Conservation (phyloP, 768 basidiomycete species). For the Boletellus sp. region DNA sequence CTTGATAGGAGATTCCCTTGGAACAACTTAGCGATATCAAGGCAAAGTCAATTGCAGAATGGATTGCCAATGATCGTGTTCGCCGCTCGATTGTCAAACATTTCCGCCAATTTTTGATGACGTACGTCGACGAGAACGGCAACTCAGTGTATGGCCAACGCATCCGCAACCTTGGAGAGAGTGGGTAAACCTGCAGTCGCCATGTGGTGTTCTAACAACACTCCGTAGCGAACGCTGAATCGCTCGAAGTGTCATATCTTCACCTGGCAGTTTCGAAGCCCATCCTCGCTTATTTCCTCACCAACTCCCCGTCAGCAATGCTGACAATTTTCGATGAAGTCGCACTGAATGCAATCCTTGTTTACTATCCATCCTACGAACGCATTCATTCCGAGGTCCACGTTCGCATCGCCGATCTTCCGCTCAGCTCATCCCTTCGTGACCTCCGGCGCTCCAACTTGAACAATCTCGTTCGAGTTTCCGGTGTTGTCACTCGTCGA, state of each 20-base stretch:
- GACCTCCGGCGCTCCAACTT: constrained; percentile 90
- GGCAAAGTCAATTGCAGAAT: constrained; percentile 94
- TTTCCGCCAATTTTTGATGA: constrained; percentile 94
- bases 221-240: constrained; percentile 85
- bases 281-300: constrained; percentile 95
- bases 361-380: constrained; percentile 94
- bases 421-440: constrained; percentile 83
- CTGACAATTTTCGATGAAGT: constrained; percentile 93
- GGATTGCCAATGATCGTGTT: constrained; percentile 93
- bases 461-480: constrained; percentile 92
- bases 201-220: constrained; percentile 10
- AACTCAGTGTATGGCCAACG: constrained; percentile 92
- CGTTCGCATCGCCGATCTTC: constrained; percentile 93
- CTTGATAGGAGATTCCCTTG: constrained; percentile 77
- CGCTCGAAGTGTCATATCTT: constrained; percentile 95
- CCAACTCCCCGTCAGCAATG: constrained; percentile 92
- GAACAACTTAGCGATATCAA: constrained; percentile 98
- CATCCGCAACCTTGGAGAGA: constrained; percentile 91
- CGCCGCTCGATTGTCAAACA: constrained; percentile 86
- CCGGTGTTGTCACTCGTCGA: constrained; percentile 92
- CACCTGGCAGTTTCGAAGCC: constrained; percentile 91
- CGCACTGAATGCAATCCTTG: constrained; percentile 87
- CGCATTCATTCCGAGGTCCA: constrained; percentile 98
- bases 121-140: constrained; percentile 89
- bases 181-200: constrained; percentile 44